Evolutionary conservation across 208 protist species (phyloP), one percentile per base, ranked within the genome.

Genomic region (Acanthamoeba healyi): DNA sequence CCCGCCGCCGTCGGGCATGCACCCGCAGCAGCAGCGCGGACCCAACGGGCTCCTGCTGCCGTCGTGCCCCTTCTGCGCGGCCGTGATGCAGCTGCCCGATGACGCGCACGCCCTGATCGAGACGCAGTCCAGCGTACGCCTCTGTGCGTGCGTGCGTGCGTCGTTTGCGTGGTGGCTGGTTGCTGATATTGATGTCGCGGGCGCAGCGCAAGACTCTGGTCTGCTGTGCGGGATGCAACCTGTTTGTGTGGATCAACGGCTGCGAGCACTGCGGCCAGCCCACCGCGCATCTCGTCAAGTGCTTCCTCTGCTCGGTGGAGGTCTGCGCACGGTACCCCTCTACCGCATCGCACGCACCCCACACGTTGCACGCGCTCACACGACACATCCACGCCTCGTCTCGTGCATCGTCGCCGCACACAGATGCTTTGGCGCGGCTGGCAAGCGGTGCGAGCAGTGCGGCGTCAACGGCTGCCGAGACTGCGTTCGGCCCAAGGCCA

Each of bases 181-280:
- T 19, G 49, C 34, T 72, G 63, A 72, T 67, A 67, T 17, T 72
- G 63, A 2, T 36, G 63, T 36, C 15, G 15, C 22, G 54, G 12
- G 63, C 2, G 34, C 34, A 72, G 63, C 63, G 63, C 63, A 72
- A 72, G 63, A 9, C 34, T 10, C 63, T 72, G 26, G 36, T 72
- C 6, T 72, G 63, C 63, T 72, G 63, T n/a, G 34, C 29, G 63
- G 29, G 29, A 17, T 72, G 63, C 63, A 36, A 72, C 63, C n/a
- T 72, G 26, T 72, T 72, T 17, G 63, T 72, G 63, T 72, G 63
- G 63, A 72, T 72, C 63, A 72, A 72, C 34, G 26, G 63, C 63
- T 72, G 63, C 63, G 63, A 72, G 26, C 63, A 36, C 17, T 72
- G 63, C 63, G 63, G 63, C 24, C 63, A 72, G 29, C 26, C 63